A percentile compares a stretch with the other conserved stretches of the same genome.
Evolutionary conservation across 306 rosid species (phyloP).

Genomic region (Neltuma alba): DNA sequence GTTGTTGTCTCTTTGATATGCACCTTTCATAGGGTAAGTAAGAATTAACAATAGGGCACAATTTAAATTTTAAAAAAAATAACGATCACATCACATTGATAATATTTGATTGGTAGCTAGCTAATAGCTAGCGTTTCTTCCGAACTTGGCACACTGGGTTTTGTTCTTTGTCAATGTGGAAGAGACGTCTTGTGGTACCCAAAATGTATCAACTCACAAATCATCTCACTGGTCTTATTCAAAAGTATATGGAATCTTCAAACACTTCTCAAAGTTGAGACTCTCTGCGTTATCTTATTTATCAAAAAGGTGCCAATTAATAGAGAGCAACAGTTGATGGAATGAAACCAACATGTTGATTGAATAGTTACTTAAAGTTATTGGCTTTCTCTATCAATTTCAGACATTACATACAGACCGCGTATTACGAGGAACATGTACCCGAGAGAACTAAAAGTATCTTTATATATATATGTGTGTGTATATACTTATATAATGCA

Average conservation of each 20-base stretch:
- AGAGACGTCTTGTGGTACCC: slow-evolving; percentile 1
- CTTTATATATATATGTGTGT: neutral
- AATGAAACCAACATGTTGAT: slow-evolving; percentile 40
- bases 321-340: slow-evolving; percentile 42
- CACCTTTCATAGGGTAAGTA: neutral
- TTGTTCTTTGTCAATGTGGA: slow-evolving; percentile 15
- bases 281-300: neutral
- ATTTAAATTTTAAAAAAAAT: neutral
- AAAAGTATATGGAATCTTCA: neutral
- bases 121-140: neutral
- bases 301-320: slow-evolving; percentile 3
- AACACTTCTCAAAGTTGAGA: neutral
- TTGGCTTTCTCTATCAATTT: slow-evolving; percentile 41
- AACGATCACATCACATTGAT: neutral
- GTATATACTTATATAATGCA: neutral
- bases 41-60: neutral
- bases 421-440: slow-evolving; percentile 34
- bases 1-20: neutral
- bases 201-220: neutral
- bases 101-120: neutral
- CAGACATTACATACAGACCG: slow-evolving; percentile 41
- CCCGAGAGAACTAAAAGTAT: slow-evolving; percentile 32
- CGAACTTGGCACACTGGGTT: neutral
- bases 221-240: neutral
- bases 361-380: slow-evolving; percentile 15